A percentile compares a stretch with the other conserved stretches of the same genome.
phyloP scores from a whole-genome alignment of 768 basidiomycete genomes.

The Rhodosporidiobolus sp. region DNA sequence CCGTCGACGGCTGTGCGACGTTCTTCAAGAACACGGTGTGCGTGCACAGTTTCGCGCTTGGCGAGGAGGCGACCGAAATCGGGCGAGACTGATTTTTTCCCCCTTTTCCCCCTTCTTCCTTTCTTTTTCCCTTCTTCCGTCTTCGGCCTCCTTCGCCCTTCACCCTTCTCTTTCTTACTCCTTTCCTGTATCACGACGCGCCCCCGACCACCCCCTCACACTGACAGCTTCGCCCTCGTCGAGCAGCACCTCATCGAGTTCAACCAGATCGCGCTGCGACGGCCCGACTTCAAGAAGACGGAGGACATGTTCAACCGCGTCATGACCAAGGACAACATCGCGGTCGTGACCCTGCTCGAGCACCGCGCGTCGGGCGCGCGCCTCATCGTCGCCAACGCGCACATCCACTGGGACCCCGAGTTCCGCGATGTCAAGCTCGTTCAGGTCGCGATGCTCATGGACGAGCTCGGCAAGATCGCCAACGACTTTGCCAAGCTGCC shows the following conservation, averaged over 20 bases:
- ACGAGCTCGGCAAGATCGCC: conserved; percentile 87
- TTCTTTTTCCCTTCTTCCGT: background rate
- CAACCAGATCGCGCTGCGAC: conserved; percentile 84
- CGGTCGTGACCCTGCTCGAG: conserved; percentile 80
- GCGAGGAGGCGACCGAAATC: background rate
- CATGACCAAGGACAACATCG: conserved; percentile 88
- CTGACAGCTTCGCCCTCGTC: conserved; percentile 75
- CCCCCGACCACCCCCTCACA: no score
- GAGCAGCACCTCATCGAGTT: conserved; percentile 94
- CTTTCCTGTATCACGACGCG: no score
- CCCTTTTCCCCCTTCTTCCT: no score
- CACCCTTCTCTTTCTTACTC: no score
- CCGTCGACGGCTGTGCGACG: conserved; percentile 93
- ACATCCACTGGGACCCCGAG: conserved; percentile 87
- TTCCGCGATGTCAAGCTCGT: conserved; percentile 97
- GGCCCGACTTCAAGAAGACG: conserved; percentile 89
- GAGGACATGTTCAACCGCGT: conserved; percentile 99
- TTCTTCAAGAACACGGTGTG: conserved; percentile 89
- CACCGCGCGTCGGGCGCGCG: conserved; percentile 80
- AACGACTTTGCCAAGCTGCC: conserved; percentile 80
- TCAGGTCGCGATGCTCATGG: conserved; percentile 84
- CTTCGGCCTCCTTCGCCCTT: no score
- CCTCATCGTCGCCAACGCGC: conserved; percentile 81
- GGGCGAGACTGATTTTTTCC: no score
- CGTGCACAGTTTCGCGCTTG: conserved; percentile 48